Percentiles rank a stretch among this genome's conserved stretches.
Conservation (phyloP, 257 asterid species). For the Nicotiana benthamiana region DNA sequence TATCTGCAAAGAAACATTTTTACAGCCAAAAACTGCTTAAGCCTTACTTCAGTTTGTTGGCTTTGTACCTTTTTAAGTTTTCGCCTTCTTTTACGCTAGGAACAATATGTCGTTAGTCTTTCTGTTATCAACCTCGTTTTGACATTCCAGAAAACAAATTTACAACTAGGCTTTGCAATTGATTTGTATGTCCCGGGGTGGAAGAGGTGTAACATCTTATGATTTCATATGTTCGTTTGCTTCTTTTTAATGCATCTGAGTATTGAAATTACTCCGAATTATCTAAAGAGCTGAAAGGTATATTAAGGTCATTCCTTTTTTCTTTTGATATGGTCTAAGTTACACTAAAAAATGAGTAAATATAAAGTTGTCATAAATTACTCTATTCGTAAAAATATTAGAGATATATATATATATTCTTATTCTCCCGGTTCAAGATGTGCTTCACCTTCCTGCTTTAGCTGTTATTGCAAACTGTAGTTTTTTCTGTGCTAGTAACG, state of each 20-base stretch:
- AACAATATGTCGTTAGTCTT: neutral
- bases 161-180: neutral
- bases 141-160: neutral
- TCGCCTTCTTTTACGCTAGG: neutral
- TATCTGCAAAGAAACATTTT: too few relatives aligned
- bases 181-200: neutral
- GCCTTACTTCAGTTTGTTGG: neutral
- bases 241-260: neutral
- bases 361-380: too few relatives aligned
- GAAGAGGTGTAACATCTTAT: neutral
- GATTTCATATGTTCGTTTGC: neutral
- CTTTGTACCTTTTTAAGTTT: neutral
- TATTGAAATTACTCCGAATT: neutral
- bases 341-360: too few relatives aligned
- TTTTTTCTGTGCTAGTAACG: neutral
- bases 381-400: too few relatives aligned
- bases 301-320: too few relatives aligned
- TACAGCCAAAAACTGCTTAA: neutral
- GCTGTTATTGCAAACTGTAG: neutral
- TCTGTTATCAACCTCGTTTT: neutral
- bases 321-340: too few relatives aligned
- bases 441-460: neutral
- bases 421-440: too few relatives aligned
- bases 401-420: too few relatives aligned
- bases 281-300: too few relatives aligned